Conservation (phyloP, 2,329 filamentous ascomycete species). For the Cercospora sp. region DNA sequence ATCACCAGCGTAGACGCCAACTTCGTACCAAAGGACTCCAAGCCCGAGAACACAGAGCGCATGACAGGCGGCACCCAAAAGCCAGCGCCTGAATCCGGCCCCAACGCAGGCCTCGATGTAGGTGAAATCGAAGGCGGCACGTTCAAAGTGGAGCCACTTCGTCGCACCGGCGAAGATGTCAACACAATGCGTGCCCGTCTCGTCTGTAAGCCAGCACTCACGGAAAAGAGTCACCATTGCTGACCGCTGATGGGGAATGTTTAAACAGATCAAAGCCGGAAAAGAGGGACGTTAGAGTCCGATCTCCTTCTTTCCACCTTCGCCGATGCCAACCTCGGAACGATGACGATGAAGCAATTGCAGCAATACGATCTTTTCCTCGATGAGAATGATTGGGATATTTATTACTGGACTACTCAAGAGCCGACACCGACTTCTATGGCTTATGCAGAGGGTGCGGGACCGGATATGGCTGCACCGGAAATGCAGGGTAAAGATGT, state of each 20-base stretch:
- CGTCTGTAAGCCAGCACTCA: conserved; percentile 55
- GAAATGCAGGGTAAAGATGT: conserved; percentile 48
- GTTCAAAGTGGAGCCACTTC: conserved; percentile 88
- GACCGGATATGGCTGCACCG: conserved; percentile 46
- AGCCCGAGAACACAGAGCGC: conserved; percentile 63
- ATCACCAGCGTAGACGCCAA: conserved; percentile 58
- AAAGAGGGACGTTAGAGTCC: conserved; percentile 91
- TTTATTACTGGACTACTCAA: conserved; percentile 99
- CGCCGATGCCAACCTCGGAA: conserved; percentile 72
- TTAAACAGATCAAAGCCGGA: conserved; percentile 83
- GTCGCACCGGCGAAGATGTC: conserved; percentile 77
- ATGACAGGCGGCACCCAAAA: conserved; percentile 66
- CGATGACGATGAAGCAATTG: conserved; percentile 73
- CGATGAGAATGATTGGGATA: conserved; percentile 99
- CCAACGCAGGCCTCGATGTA: conserved; percentile 70
- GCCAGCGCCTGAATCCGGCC: conserved; percentile 47
- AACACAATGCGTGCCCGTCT: conserved; percentile 87
- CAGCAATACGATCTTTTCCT: conserved; percentile 87
- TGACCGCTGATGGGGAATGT: conserved; percentile 33
- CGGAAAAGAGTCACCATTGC: conserved; percentile 20
- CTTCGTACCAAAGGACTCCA: conserved; percentile 60
- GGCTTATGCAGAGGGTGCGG: conserved; percentile 57
- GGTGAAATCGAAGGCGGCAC: conserved; percentile 84
- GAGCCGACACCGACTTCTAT: conserved; percentile 63
- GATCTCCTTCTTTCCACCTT: conserved; percentile 97